phyloP scores from a whole-genome alignment of 768 basidiomycete species.

The Imleria badia region DNA sequence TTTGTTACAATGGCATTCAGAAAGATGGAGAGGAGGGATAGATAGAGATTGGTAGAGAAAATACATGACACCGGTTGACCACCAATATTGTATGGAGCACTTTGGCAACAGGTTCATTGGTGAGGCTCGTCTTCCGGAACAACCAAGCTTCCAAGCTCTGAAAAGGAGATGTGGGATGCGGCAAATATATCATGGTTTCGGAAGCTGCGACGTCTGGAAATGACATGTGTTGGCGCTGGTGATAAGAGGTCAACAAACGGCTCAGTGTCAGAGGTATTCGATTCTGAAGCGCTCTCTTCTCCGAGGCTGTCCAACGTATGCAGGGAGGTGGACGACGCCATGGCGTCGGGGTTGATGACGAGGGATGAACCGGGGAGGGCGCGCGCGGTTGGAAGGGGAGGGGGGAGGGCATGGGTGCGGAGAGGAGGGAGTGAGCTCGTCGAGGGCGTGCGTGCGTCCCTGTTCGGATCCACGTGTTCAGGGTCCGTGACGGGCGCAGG shows the following conservation, averaged over 20 bases:
- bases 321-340: background rate
- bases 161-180: slow-evolving; percentile 25
- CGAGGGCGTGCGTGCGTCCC: background rate
- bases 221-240: slow-evolving; percentile 8
- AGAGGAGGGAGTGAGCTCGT: slow-evolving; percentile 4
- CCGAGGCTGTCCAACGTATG: background rate
- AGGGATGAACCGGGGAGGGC: slow-evolving; percentile 7
- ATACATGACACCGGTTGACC: no score
- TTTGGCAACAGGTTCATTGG: no score
- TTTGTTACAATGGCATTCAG: slow-evolving; percentile 19
- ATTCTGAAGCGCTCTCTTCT: background rate
- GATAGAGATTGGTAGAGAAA: background rate
- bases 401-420: slow-evolving; percentile 8
- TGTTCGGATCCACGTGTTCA: background rate
- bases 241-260: slow-evolving; percentile 22
- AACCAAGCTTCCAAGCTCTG: slow-evolving; percentile 27
- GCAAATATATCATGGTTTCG: slow-evolving; percentile 27
- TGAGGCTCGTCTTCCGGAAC: slow-evolving; percentile 1
- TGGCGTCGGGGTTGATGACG: background rate
- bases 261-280: slow-evolving; percentile 6
- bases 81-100: no score
- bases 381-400: slow-evolving; percentile 1
- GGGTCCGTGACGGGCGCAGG: background rate
- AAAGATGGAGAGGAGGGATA: background rate
- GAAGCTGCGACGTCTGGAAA: slow-evolving; percentile 17